Conservation (phyloP, 768 basidiomycete genomes). For the Pholiota molesta region DNA sequence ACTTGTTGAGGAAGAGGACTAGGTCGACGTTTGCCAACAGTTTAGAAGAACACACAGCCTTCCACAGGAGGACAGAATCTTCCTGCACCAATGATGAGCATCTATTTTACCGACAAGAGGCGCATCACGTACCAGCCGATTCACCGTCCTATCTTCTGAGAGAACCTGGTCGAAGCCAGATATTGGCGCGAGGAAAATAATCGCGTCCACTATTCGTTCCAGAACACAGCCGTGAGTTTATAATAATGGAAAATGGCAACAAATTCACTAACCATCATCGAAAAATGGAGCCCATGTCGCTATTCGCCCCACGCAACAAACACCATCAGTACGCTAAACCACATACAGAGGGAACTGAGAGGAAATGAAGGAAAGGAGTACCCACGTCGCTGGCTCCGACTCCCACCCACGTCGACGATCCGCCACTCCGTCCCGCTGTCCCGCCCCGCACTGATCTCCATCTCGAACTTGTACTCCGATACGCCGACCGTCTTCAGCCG, state of each 20-base stretch:
- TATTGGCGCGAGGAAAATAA: slow-evolving; percentile 79
- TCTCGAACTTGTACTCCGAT: slow-evolving; percentile 80
- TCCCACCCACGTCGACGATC: slow-evolving; percentile 79
- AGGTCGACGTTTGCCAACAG: slow-evolving; percentile 79
- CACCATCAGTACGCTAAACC: neutral
- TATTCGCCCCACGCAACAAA: slow-evolving; percentile 22
- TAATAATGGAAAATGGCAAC: neutral
- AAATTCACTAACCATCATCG: slow-evolving; percentile 47
- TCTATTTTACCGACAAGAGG: neutral
- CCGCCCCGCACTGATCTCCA: slow-evolving; percentile 59
- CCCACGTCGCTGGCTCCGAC: slow-evolving; percentile 56
- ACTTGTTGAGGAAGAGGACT: slow-evolving; percentile 87
- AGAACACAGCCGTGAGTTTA: slow-evolving; percentile 3
- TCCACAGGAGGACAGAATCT: slow-evolving; percentile 91
- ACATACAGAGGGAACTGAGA: neutral
- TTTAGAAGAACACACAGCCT: slow-evolving; percentile 82
- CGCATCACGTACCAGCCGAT: slow-evolving; percentile 50
- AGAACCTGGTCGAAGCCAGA: slow-evolving; percentile 76
- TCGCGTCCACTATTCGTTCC: slow-evolving; percentile 56
- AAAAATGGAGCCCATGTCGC: slow-evolving; percentile 76
- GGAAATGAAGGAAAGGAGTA: slow-evolving; percentile 5
- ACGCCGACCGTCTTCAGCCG: slow-evolving; percentile 79
- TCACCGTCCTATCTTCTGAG: slow-evolving; percentile 60
- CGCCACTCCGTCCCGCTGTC: slow-evolving; percentile 71
- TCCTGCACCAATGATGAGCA: slow-evolving; percentile 46